A percentile compares a stretch with the other conserved stretches of the same genome.
phyloP scores from a whole-genome alignment of 2,329 filamentous ascomycete genomes.

The Dothistroma pini region DNA sequence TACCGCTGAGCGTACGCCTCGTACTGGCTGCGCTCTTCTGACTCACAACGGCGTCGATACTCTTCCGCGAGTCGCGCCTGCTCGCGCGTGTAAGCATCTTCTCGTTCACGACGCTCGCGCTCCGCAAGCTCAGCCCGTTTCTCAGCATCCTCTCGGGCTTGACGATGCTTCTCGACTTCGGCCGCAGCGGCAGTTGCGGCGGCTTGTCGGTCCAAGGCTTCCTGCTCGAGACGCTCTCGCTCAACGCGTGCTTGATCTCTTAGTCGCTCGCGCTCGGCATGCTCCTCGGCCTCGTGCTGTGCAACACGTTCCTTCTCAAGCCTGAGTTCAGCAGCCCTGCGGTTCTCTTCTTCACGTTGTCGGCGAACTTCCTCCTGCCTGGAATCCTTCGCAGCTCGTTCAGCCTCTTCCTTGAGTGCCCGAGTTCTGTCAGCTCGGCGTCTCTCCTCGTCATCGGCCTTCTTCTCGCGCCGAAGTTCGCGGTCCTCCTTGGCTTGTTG shows the following conservation, averaged over 20 bases:
- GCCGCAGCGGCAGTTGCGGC: conserved; percentile 18
- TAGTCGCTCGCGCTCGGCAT: conserved; percentile 2
- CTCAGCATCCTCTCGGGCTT: conserved; percentile 22
- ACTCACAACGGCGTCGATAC: conserved; percentile 18
- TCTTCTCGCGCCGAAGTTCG: conserved; percentile 34
- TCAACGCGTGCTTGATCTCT: conserved; percentile 6
- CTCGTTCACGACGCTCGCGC: conserved; percentile 24
- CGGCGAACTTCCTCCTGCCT: conserved; percentile 27
- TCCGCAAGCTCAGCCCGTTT: conserved; percentile 16
- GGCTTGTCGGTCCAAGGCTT: conserved; percentile 19
- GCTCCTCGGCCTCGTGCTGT: conserved; percentile 15
- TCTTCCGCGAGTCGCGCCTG: conserved; percentile 23
- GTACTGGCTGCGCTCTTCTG: conserved; percentile 11
- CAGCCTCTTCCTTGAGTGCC: conserved; percentile 35
- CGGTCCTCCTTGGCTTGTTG: conserved; percentile 49
- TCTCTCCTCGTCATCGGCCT: conserved; percentile 27
- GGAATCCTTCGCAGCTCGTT: conserved; percentile 25
- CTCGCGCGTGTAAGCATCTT: conserved; percentile 31
- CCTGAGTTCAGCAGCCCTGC: conserved; percentile 17
- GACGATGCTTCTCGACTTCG: conserved; percentile 16
- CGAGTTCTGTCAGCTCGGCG: conserved; percentile 33
- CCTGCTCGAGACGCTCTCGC: conserved; percentile 27
- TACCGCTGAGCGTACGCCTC: conserved; percentile 8
- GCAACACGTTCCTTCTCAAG: conserved; percentile 19
- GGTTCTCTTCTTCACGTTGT: conserved; percentile 29